phyloP scores from a whole-genome alignment of 202 grass and related monocot species.

The Zoysia matrella region DNA sequence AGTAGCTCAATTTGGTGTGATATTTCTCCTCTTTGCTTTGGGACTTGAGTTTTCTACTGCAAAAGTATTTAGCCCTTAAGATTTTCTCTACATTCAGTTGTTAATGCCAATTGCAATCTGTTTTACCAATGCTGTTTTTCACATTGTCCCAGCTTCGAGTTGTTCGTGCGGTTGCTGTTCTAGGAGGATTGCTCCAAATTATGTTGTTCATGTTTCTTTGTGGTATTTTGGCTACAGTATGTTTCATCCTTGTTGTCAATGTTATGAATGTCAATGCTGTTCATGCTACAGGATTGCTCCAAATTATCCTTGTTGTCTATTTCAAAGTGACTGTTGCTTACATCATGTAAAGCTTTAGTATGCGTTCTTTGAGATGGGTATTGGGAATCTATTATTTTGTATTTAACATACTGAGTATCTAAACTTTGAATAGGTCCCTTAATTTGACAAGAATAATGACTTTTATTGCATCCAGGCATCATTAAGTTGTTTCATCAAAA shows the following conservation, averaged over 20 bases:
- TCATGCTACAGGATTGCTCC: slow-evolving; percentile 57
- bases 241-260: slow-evolving; percentile 32
- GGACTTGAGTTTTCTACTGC: slow-evolving; percentile 95
- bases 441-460: no score
- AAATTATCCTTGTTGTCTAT: slow-evolving; percentile 49
- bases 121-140: slow-evolving; percentile 37
- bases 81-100: slow-evolving; percentile 18
- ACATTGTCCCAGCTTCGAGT: slow-evolving; percentile 78
- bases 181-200: slow-evolving; percentile 97
- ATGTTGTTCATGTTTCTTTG: slow-evolving; percentile 97
- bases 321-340: neutral
- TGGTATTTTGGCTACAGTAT: slow-evolving; percentile 92
- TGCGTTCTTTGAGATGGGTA: neutral
- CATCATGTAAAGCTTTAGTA: slow-evolving; percentile 1
- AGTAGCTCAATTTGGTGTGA: slow-evolving; percentile 99
- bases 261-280: slow-evolving; percentile 51
- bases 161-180: slow-evolving; percentile 92
- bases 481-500: no score
- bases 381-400: neutral
- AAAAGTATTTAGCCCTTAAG: slow-evolving; percentile 65
- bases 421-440: no score
- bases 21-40: slow-evolving; percentile 98
- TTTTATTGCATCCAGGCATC: no score
- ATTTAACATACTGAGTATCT: neutral
- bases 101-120: slow-evolving; percentile 2